Percentiles rank a stretch among this genome's conserved stretches.
phyloP scores from a whole-genome alignment of 2,329 filamentous ascomycete species.

The Graphilbum fragrans region DNA sequence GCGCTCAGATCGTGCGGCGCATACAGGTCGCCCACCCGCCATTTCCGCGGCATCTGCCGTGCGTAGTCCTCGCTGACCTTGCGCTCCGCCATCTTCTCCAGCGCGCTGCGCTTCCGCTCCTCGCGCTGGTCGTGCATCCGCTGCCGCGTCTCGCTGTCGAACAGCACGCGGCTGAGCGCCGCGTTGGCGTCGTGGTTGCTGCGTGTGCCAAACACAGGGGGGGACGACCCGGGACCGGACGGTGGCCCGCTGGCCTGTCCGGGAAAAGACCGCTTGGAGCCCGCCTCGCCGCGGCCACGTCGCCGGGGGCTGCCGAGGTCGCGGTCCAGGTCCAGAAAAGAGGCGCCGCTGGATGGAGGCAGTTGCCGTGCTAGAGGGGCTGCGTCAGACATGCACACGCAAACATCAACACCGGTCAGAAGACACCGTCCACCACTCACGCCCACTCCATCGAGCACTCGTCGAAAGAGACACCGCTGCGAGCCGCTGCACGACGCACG shows the following conservation, averaged over 20 bases:
- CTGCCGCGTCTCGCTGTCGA: constrained; percentile 7
- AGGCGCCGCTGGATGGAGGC: constrained; percentile 7
- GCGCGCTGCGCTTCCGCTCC: constrained; percentile 15
- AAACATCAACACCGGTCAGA: too few relatives aligned
- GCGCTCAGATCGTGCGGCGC: constrained; percentile 76
- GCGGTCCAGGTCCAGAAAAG: constrained; percentile 8
- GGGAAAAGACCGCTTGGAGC: not conserved
- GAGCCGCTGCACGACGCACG: constrained; percentile 3
- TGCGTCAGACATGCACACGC: not conserved
- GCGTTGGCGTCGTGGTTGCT: constrained; percentile 2
- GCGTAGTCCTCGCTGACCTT: constrained; percentile 40
- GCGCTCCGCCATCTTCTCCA: constrained; percentile 25
- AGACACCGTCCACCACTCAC: too few relatives aligned
- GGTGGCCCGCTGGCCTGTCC: not conserved
- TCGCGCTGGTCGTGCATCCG: constrained; percentile 6
- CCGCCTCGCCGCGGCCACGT: not conserved
- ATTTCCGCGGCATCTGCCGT: constrained; percentile 56
- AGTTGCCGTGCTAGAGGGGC: not conserved
- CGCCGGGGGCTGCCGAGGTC: not conserved
- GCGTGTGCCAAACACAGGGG: not conserved
- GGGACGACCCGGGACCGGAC: not conserved
- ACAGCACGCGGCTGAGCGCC: constrained; percentile 8
- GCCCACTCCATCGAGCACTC: constrained; percentile 3
- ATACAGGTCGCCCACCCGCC: constrained; percentile 74
- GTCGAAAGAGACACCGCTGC: constrained; percentile 7